A percentile compares a stretch with the other conserved stretches of the same genome.
phyloP scores from a whole-genome alignment of 2,329 filamentous ascomycete species.

The Microcyclosporella mali region DNA sequence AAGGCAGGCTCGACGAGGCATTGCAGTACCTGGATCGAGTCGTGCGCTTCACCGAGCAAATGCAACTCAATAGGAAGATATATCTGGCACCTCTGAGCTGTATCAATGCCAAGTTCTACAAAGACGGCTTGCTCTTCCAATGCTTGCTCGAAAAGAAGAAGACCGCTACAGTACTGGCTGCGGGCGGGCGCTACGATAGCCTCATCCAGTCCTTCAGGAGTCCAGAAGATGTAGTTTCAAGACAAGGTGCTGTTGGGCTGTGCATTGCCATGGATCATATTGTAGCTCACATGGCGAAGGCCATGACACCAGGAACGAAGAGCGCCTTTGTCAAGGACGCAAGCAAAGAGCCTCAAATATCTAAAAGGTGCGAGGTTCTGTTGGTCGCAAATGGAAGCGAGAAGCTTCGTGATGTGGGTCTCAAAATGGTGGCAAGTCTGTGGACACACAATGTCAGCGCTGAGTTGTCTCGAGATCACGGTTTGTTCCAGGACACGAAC shows the following conservation, averaged over 20 bases:
- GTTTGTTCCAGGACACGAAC: slow-evolving; percentile 9
- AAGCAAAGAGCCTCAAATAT: slow-evolving; percentile 5
- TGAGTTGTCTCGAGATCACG: slow-evolving; percentile 68
- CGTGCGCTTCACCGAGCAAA: slow-evolving; percentile 66
- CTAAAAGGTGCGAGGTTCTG: slow-evolving; percentile 66
- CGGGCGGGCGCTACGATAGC: slow-evolving; percentile 86
- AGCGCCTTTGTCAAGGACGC: slow-evolving; percentile 17
- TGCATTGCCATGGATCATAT: slow-evolving; percentile 84
- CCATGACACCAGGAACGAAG: slow-evolving; percentile 13
- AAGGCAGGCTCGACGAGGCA: slow-evolving; percentile 33
- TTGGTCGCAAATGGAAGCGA: slow-evolving; percentile 70
- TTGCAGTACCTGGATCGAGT: slow-evolving; percentile 69
- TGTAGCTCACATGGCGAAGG: slow-evolving; percentile 53
- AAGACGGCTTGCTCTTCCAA: slow-evolving; percentile 79
- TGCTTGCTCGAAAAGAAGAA: slow-evolving; percentile 81
- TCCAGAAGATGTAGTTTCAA: slow-evolving; percentile 48
- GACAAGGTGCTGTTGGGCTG: slow-evolving; percentile 68
- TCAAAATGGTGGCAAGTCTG: slow-evolving; percentile 70
- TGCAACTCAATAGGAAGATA: slow-evolving; percentile 69
- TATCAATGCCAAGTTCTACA: slow-evolving; percentile 86
- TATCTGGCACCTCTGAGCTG: slow-evolving; percentile 81
- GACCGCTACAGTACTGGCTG: slow-evolving; percentile 67
- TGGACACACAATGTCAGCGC: slow-evolving; percentile 82
- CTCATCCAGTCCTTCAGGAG: slow-evolving; percentile 79
- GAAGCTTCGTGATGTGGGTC: slow-evolving; percentile 66